These are phyloP conservation scores for Pseudodiploospora longispora DNA, from an alignment of 2,329 filamentous ascomycete genomes.

Conservation along the genomic window DNA sequence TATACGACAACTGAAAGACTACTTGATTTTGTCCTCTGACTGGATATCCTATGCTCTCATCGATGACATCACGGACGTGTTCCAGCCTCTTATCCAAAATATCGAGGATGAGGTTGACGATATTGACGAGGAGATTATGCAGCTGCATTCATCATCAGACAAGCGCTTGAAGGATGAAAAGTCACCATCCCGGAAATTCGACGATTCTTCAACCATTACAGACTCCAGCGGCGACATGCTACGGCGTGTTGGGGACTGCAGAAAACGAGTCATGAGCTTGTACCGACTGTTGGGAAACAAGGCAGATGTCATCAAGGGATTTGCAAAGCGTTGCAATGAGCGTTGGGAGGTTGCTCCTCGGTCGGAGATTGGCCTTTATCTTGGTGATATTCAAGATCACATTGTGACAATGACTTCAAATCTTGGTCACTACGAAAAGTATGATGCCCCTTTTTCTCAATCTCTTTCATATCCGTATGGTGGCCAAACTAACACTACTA, in stretches of 20 bases:
- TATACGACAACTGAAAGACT: slow-evolving; percentile 89
- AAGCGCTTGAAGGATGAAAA: slow-evolving; percentile 31
- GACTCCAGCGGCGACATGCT: slow-evolving; percentile 72
- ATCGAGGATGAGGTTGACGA: slow-evolving; percentile 97
- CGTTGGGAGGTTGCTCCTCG: slow-evolving; percentile 93
- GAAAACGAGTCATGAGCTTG: slow-evolving; percentile 95
- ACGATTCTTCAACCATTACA: slow-evolving; percentile 33
- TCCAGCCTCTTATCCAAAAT: slow-evolving; percentile 80
- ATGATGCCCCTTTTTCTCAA: slow-evolving; percentile 23
- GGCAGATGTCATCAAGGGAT: slow-evolving; percentile 97
- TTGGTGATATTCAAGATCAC: slow-evolving; percentile 98
- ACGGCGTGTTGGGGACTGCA: slow-evolving; percentile 81
- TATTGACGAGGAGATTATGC: slow-evolving; percentile 86
- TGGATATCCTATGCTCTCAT: slow-evolving; percentile 99
- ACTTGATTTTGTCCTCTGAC: slow-evolving; percentile 83
- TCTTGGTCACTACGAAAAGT: slow-evolving; percentile 93
- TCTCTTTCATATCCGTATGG: not conserved
- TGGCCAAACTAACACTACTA: slow-evolving; percentile 25
- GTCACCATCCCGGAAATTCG: slow-evolving; percentile 38
- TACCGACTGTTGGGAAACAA: slow-evolving; percentile 93
- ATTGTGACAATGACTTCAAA: slow-evolving; percentile 99
- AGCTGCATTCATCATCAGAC: slow-evolving; percentile 59
- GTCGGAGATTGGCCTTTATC: slow-evolving; percentile 92
- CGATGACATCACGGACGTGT: slow-evolving; percentile 96
- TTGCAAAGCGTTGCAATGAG: slow-evolving; percentile 96